Evolutionary conservation across 768 basidiomycete species (phyloP).

Genomic region (Dioszegia aurantiaca): DNA sequence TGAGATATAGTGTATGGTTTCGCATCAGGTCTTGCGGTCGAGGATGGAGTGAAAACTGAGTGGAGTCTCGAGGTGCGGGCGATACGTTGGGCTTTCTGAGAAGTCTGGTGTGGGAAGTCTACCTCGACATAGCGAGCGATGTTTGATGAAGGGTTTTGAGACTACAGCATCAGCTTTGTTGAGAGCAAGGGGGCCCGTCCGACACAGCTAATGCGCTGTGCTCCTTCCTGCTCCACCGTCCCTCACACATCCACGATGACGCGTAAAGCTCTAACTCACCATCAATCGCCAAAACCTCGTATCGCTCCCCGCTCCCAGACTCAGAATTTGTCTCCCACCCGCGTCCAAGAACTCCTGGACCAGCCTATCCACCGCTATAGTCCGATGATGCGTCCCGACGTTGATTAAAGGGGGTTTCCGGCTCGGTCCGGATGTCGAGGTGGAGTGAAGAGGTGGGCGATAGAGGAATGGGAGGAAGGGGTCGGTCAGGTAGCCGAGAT

Average conservation of each 20-base stretch:
- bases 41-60: conserved; percentile 12
- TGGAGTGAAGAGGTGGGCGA: conserved; percentile 54
- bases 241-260: too few species aligned
- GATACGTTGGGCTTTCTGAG: conserved; percentile 60
- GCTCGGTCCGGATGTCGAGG: neutral
- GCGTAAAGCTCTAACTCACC: conserved; percentile 61
- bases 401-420: conserved; percentile 80
- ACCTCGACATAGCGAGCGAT: conserved; percentile 74
- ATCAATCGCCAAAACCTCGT: conserved; percentile 88
- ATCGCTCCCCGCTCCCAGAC: conserved; percentile 91
- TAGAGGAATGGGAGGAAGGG: conserved; percentile 69
- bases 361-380: conserved; percentile 72
- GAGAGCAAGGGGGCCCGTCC: too few species aligned
- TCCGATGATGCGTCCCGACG: conserved; percentile 84
- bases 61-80: conserved; percentile 32
- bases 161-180: conserved; percentile 3
- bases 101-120: conserved; percentile 83
- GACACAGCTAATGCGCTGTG: too few species aligned
- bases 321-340: conserved; percentile 76
- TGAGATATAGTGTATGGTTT: conserved; percentile 33
- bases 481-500: conserved; percentile 74
- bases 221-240: neutral
- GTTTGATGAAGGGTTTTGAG: conserved; percentile 7
- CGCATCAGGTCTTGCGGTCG: neutral
- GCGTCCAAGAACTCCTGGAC: conserved; percentile 65